phyloP scores from a whole-genome alignment of 2,329 filamentous ascomycete genomes.

The Elsinoe batatas region DNA sequence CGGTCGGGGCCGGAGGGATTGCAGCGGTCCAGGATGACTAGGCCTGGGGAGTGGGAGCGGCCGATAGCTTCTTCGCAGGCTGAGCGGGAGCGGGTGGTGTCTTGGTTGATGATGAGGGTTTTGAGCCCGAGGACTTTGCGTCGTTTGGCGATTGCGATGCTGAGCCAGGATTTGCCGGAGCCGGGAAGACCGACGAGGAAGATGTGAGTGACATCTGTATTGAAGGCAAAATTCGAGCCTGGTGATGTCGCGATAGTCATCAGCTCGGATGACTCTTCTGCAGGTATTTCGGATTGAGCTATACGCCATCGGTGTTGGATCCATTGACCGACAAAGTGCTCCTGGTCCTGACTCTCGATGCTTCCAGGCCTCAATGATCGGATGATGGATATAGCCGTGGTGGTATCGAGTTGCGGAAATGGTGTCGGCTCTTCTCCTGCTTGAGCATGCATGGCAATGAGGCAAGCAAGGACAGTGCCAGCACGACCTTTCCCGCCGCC shows the following conservation, averaged over 20 bases:
- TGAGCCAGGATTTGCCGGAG: slow-evolving; percentile 14
- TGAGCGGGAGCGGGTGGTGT: slow-evolving; percentile 11
- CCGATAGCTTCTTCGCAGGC: slow-evolving; percentile 13
- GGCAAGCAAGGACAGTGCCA: slow-evolving; percentile 14
- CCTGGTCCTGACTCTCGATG: slow-evolving; percentile 14
- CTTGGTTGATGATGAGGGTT: slow-evolving; percentile 13
- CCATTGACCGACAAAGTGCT: slow-evolving; percentile 13
- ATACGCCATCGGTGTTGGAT: neutral
- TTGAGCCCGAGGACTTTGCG: neutral
- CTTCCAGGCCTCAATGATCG: slow-evolving; percentile 16
- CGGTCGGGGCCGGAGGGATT: slow-evolving; percentile 11
- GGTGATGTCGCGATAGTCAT: neutral
- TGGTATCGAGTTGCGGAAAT: slow-evolving; percentile 4
- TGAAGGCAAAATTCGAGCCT: neutral
- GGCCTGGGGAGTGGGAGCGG: neutral
- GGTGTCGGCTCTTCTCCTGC: neutral
- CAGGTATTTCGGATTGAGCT: neutral
- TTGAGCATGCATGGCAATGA: slow-evolving; percentile 13
- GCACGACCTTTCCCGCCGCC: slow-evolving; percentile 16
- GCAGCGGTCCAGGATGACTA: slow-evolving; percentile 14
- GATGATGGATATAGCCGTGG: slow-evolving; percentile 9
- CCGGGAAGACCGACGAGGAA: slow-evolving; percentile 14
- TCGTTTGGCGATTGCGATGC: slow-evolving; percentile 2
- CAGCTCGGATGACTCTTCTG: neutral
- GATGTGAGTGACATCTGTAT: neutral